phyloP scores from a whole-genome alignment of 2,329 filamentous ascomycete genomes.

The Talaromyces sp. region DNA sequence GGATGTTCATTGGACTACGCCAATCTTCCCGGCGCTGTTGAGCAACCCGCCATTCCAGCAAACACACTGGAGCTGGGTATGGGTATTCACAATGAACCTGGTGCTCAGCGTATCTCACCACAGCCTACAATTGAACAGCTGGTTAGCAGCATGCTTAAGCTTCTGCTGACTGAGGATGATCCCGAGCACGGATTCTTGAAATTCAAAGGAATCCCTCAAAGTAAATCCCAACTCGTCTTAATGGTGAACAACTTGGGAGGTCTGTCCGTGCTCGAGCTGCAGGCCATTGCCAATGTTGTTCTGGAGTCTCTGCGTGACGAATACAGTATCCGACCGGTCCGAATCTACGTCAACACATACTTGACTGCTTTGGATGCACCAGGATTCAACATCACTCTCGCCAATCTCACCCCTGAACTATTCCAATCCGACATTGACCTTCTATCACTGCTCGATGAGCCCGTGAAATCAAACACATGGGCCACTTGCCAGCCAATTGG shows the following conservation, averaged over 20 bases:
- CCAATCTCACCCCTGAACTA: constrained; percentile 9
- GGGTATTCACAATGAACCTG: constrained; percentile 19
- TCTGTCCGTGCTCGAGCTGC: constrained; percentile 13
- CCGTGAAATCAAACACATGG: constrained; percentile 8
- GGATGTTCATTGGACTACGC: constrained; percentile 11
- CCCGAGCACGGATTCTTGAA: constrained; percentile 14
- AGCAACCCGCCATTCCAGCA: constrained; percentile 8
- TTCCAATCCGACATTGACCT: constrained; percentile 4
- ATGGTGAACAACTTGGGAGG: constrained; percentile 18
- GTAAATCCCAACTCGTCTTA: constrained; percentile 6
- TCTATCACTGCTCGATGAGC: constrained; percentile 7
- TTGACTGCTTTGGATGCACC: constrained; percentile 15
- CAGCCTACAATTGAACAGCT: constrained; percentile 14
- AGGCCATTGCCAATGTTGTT: constrained; percentile 9
- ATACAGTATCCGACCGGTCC: constrained; percentile 10
- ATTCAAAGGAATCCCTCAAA: constrained; percentile 7
- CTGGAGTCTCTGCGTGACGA: constrained; percentile 5
- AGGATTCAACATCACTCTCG: constrained; percentile 15
- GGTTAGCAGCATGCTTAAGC: constrained; percentile 7
- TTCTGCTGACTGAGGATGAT: constrained; percentile 6
- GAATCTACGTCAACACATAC: constrained; percentile 16
- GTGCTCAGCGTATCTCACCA: constrained; percentile 10
- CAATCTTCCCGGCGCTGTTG: constrained; percentile 6
- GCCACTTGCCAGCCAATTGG: constrained; percentile 7
- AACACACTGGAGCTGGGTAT: constrained; percentile 13